Evolutionary conservation across 1,284 basidiomycete genomes (phyloP).

Genomic region (Trichosporon asahii): DNA sequence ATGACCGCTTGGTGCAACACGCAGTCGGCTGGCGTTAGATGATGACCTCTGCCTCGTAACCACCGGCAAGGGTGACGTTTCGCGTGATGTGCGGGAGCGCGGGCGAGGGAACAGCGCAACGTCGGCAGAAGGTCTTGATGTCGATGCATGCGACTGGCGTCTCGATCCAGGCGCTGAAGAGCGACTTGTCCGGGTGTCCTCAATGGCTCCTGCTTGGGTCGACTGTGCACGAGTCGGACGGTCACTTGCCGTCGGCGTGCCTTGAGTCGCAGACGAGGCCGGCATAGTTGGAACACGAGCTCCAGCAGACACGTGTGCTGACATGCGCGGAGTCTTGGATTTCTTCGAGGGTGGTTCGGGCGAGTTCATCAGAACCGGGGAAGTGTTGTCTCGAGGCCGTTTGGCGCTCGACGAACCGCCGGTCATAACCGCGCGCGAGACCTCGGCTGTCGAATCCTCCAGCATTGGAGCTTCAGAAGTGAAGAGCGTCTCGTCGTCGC

Average conservation of each 20-base stretch:
- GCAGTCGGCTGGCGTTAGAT: not conserved
- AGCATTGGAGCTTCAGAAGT: not conserved
- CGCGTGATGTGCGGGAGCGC: not conserved
- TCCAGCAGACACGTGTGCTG: not conserved
- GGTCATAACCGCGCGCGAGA: not conserved
- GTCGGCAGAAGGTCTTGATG: not conserved
- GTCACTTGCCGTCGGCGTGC: not conserved
- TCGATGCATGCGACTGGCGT: not conserved
- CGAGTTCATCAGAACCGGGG: not conserved
- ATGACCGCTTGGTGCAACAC: not conserved
- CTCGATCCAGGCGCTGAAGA: not conserved
- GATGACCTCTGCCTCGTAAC: not conserved
- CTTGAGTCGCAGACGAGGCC: not conserved
- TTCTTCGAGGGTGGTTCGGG: not conserved
- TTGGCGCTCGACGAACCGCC: not conserved
- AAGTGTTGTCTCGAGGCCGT: not conserved
- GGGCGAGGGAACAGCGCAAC: conserved; percentile 3
- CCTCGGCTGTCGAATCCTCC: not conserved
- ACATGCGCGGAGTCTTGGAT: not conserved
- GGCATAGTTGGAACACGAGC: not conserved
- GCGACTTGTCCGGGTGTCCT: not conserved
- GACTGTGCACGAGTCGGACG: not conserved
- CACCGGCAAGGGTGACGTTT: not conserved
- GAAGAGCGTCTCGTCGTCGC: not conserved
- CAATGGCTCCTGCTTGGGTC: not conserved